phyloP scores from a whole-genome alignment of 331 rosid genomes.

The Prunus yedoensis region DNA sequence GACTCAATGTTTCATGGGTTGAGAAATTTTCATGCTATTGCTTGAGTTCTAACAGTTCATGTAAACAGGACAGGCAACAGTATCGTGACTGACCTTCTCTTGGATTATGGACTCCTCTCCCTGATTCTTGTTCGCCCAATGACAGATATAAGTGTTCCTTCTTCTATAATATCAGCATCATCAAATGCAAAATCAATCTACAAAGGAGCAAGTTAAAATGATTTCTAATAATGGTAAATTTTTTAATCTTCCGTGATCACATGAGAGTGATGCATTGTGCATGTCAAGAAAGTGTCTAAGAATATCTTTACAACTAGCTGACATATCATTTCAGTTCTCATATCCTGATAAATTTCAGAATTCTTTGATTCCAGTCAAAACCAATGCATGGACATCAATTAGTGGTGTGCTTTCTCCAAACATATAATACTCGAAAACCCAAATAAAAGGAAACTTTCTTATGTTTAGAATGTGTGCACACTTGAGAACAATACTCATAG shows the following conservation, averaged over 20 bases:
- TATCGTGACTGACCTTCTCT: too few relatives aligned
- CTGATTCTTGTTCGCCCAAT: too few relatives aligned
- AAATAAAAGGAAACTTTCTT: conserved; percentile 26
- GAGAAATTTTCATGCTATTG: too few relatives aligned
- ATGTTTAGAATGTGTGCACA: conserved; percentile 40
- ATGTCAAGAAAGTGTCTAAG: neutral
- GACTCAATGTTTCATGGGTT: too few relatives aligned
- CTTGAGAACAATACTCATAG: conserved; percentile 63
- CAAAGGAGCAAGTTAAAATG: too few relatives aligned
- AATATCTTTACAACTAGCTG: neutral
- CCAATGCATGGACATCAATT: neutral
- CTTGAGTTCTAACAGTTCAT: too few relatives aligned
- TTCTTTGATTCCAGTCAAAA: neutral
- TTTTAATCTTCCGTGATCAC: neutral
- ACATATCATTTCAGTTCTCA: neutral
- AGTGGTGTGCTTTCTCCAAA: neutral
- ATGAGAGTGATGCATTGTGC: neutral
- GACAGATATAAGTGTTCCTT: too few relatives aligned
- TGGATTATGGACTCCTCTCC: too few relatives aligned
- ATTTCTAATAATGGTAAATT: neutral
- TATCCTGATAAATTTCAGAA: neutral
- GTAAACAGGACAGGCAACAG: too few relatives aligned
- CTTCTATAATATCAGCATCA: too few relatives aligned
- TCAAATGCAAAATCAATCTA: too few relatives aligned
- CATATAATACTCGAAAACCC: conserved; percentile 9